These are phyloP conservation scores for Skeletonema tropicum DNA, from an alignment of 108 stramenopile genomes.

Conservation along the genomic window DNA sequence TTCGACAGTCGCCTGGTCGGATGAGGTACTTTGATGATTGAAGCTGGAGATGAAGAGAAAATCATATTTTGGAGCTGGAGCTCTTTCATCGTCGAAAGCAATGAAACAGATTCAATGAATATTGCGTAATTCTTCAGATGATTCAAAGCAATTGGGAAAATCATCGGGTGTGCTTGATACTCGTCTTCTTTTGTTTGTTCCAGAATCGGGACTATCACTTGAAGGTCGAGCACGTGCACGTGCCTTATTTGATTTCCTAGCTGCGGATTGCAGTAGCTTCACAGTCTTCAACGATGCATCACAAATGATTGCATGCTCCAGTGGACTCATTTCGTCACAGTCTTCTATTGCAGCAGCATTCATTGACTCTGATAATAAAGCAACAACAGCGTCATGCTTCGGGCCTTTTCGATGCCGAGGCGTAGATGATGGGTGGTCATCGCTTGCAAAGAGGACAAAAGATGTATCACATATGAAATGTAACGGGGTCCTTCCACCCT, in stretches of 20 bases:
- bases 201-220: background rate
- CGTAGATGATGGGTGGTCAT: background rate
- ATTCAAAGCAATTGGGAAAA: no score
- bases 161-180: background rate
- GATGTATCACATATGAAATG: background rate
- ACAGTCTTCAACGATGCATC: background rate
- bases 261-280: background rate
- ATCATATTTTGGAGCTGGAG: no score
- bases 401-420: background rate
- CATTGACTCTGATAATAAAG: background rate
- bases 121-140: no score
- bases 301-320: slow-evolving; percentile 4
- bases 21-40: no score
- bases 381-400: background rate
- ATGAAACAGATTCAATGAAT: no score
- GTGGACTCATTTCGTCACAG: background rate
- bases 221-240: background rate
- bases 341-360: slow-evolving; percentile 7
- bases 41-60: no score
- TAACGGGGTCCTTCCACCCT: background rate
- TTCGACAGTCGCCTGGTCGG: no score
- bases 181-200: background rate
- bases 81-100: no score
- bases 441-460: background rate
- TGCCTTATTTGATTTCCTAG: background rate